Base-by-base conservation (phyloP, 176 grass and related monocot genomes). In the Avena sativa region DNA sequence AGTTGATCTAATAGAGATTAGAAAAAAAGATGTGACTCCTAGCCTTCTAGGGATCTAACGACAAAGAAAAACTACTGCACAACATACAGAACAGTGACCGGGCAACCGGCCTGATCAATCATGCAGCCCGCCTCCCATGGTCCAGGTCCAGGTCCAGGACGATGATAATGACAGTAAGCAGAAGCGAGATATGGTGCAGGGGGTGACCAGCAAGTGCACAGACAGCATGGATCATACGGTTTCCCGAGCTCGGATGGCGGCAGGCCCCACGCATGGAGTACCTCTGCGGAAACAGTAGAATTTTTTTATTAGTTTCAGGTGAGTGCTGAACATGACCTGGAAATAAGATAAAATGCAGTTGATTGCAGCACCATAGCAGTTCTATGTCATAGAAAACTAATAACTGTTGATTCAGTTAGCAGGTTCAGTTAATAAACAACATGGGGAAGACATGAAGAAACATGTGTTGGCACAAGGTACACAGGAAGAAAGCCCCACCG, bases 231-330 rank as follows among this genome's bases (percentile, higher is more conserved):
- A 46, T 89, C 76, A 59, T 12, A 53, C 57, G 30, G 74, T 20
- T 48, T 80, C 82, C 71, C 82, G 21, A 70, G 52, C 86, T 88
- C 71, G 8, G 50, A 71, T 14, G 63, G 85, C 30, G 64, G 73
- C 79, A 86, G 65, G 70, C 88, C 78, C 82, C 86, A 88, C 63
- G 14, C 17, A 7, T 79, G 78, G 52, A 74, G 83, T 48, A 58
- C 79, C 49, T 86, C 83, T 92, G 90, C 7, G 12, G 1, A 64
- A 71, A 85, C 12, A 19, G 19, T 44, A 23, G 28, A 23, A 23
- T 23, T 23, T 23, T 23, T 23, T 23, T 23, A 23, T 23, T 23
- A 23, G 23, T 23, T 23, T 23, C 23, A 23, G 23, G 23, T 23
- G 23, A 23, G 23, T 23, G 23, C 23, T 23, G 23, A 83, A 68